A percentile compares a stretch with the other conserved stretches of the same genome.
Evolutionary conservation across 768 basidiomycete genomes (phyloP).

Genomic region (Xerocomellus amylosporus): DNA sequence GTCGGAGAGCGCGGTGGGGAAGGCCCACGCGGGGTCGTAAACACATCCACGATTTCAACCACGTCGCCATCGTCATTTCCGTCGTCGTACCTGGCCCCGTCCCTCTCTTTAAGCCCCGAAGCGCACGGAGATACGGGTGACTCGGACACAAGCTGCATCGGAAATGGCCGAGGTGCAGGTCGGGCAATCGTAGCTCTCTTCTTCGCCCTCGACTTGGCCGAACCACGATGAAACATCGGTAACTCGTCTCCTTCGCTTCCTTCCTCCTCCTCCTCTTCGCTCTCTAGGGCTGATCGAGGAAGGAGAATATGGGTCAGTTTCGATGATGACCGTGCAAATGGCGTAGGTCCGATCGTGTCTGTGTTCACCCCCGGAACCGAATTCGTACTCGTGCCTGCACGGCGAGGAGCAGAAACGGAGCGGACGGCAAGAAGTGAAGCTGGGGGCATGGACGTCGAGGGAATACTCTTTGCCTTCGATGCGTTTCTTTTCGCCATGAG

Average conservation of each 20-base stretch:
- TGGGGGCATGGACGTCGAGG: not conserved
- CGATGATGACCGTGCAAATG: slow-evolving; percentile 4
- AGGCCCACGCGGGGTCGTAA: slow-evolving; percentile 18
- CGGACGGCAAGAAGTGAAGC: not conserved
- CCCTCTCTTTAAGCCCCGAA: not conserved
- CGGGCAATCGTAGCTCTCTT: not conserved
- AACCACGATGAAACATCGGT: slow-evolving; percentile 20
- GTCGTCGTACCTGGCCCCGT: not conserved
- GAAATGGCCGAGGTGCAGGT: slow-evolving; percentile 24
- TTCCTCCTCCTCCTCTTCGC: slow-evolving; percentile 9
- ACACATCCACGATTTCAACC: slow-evolving; percentile 19
- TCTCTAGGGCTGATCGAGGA: slow-evolving; percentile 2
- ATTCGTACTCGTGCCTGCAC: not conserved
- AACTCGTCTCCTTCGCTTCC: slow-evolving; percentile 12
- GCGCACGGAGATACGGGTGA: not conserved
- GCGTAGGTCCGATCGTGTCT: not conserved
- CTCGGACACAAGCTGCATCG: slow-evolving; percentile 19
- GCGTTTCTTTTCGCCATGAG: not conserved
- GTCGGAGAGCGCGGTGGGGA: slow-evolving; percentile 24
- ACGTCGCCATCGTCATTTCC: not conserved
- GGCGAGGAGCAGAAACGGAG: slow-evolving; percentile 3
- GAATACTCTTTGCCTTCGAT: not conserved
- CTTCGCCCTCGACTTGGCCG: not conserved
- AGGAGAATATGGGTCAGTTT: slow-evolving; percentile 16
- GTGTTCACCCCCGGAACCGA: too few relatives aligned